These are phyloP conservation scores for Sclerotinia spermophila DNA, from an alignment of 2,329 filamentous ascomycete genomes.

Conservation along the genomic window DNA sequence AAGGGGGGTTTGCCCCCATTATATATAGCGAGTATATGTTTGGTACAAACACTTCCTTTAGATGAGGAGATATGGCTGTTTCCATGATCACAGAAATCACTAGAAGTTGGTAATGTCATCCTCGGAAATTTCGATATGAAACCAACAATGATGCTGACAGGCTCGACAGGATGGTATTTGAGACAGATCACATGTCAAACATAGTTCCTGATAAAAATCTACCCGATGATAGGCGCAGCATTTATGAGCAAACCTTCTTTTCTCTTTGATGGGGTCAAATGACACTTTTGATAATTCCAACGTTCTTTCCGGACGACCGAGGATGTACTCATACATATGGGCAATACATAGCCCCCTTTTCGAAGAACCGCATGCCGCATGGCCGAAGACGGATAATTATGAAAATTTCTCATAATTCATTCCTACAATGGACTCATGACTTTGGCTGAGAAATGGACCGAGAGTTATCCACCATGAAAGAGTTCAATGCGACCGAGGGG, in stretches of 20 bases:
- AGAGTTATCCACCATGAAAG: neutral
- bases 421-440: neutral
- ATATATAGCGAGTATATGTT: neutral
- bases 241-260: neutral
- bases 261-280: slow-evolving; percentile 9
- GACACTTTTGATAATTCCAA: slow-evolving; percentile 4
- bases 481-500: neutral
- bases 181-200: neutral
- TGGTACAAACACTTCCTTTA: neutral
- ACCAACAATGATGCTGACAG: neutral
- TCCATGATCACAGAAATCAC: neutral
- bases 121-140: neutral
- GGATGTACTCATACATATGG: neutral
- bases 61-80: neutral
- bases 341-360: neutral
- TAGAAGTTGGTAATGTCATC: neutral
- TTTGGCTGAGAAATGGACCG: neutral
- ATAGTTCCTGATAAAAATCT: neutral
- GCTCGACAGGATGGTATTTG: neutral
- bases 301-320: slow-evolving; percentile 10
- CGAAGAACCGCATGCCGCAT: neutral
- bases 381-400: neutral
- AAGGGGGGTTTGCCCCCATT: neutral
- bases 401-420: neutral
- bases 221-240: neutral